Conservation (phyloP, 164 flowering plant genomes). For the Sextonia rubra region DNA sequence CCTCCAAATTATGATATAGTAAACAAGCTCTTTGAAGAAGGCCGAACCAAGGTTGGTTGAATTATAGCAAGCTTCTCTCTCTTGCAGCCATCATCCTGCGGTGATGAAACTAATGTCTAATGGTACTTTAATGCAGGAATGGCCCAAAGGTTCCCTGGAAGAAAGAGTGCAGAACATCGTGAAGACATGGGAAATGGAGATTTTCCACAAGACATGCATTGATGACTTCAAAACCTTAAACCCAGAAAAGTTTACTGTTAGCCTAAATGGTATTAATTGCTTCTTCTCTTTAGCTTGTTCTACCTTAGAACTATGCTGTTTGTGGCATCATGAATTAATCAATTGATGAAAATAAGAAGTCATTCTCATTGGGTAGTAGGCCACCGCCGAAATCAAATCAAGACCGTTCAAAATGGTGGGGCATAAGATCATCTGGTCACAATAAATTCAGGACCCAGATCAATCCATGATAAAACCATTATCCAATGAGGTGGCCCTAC, state of each 20-base stretch:
- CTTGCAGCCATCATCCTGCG: not conserved
- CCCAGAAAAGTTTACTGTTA: conserved; percentile 28
- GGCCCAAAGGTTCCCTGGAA: conserved; percentile 69
- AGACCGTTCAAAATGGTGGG: no score
- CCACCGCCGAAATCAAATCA: no score
- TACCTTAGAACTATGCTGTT: no score
- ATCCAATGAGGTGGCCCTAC: no score
- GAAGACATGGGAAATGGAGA: conserved; percentile 90
- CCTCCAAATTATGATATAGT: conserved; percentile 64
- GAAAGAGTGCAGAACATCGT: conserved; percentile 63
- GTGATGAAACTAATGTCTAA: no score
- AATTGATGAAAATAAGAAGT: no score
- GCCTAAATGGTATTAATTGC: conserved; percentile 47
- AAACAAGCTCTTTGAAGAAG: conserved; percentile 70
- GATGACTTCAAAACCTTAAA: conserved; percentile 48
- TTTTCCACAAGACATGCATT: conserved; percentile 42
- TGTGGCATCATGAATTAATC: no score
- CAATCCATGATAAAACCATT: no score
- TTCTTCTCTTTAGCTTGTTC: no score
- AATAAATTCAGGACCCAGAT: no score
- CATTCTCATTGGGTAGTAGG: no score
- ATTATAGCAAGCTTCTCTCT: not conserved
- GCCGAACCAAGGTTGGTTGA: conserved; percentile 52
- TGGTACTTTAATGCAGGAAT: conserved; percentile 35
- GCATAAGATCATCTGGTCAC: no score